phyloP scores from a whole-genome alignment of 441 rosid species.

The Mallotus japonicus region DNA sequence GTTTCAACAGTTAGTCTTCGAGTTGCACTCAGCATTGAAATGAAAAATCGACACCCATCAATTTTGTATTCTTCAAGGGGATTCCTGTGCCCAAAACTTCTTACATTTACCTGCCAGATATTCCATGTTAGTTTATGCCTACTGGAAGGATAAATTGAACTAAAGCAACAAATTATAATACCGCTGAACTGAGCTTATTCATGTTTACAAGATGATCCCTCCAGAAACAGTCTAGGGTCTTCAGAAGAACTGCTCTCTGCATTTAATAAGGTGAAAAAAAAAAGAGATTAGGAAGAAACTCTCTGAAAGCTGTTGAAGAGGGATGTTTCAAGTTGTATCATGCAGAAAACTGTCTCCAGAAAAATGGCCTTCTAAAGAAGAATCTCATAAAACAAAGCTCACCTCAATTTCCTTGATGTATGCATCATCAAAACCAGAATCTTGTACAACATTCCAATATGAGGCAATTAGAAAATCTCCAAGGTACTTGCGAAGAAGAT shows the following conservation, averaged over 20 bases:
- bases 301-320: background rate
- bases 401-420: conserved; percentile 93
- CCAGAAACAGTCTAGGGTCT: conserved; percentile 89
- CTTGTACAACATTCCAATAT: conserved; percentile 56
- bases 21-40: conserved; percentile 92
- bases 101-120: conserved; percentile 69
- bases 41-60: conserved; percentile 92
- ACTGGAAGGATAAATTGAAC: conserved; percentile 9
- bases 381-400: conserved; percentile 16
- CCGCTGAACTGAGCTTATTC: conserved; percentile 95
- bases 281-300: background rate
- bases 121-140: conserved; percentile 27
- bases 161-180: conserved; percentile 29
- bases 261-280: conserved; percentile 17
- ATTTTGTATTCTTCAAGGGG: conserved; percentile 99
- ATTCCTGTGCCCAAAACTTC: conserved; percentile 95
- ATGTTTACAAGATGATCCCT: conserved; percentile 93
- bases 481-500: conserved; percentile 85
- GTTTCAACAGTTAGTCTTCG: conserved; percentile 81
- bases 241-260: conserved; percentile 86
- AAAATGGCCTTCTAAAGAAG: background rate
- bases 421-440: conserved; percentile 75
- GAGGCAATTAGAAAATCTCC: conserved; percentile 88
- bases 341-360: background rate
- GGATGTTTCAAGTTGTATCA: background rate